Percentiles rank a stretch among this genome's conserved stretches.
Evolutionary conservation across 805 yeast genomes (phyloP).

Genomic region (Lachancea dasiensis): DNA sequence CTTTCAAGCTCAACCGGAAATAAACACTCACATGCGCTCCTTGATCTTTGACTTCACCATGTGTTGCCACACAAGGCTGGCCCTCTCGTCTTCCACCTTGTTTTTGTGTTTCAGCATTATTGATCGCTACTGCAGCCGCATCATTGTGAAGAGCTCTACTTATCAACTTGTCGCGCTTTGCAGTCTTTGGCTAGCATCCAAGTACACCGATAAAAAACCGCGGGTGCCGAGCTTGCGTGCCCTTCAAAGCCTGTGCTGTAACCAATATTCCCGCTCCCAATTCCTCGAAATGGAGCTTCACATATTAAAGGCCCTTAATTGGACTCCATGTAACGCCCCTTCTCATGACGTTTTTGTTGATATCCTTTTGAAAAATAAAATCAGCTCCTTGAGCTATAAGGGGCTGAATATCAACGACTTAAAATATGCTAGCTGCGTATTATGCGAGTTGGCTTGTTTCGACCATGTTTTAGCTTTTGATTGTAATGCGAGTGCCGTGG

Average conservation of each 20-base stretch:
- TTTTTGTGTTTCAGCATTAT: slow-evolving; percentile 64
- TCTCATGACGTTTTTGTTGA: slow-evolving; percentile 62
- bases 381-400: slow-evolving; percentile 19
- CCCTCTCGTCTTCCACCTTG: slow-evolving; percentile 57
- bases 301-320: slow-evolving; percentile 53
- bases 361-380: slow-evolving; percentile 36
- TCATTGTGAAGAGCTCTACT: slow-evolving; percentile 75
- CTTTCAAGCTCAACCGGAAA: slow-evolving; percentile 37
- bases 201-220: slow-evolving; percentile 62
- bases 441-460: slow-evolving; percentile 63
- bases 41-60: slow-evolving; percentile 75
- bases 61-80: slow-evolving; percentile 61
- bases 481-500: slow-evolving; percentile 40
- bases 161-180: slow-evolving; percentile 83
- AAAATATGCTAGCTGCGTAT: slow-evolving; percentile 50
- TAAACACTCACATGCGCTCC: slow-evolving; percentile 53
- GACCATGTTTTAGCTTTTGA: slow-evolving; percentile 52
- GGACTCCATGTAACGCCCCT: slow-evolving; percentile 53
- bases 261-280: slow-evolving; percentile 48
- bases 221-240: slow-evolving; percentile 51
- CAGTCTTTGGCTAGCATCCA: slow-evolving; percentile 85
- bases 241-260: slow-evolving; percentile 51
- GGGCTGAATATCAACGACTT: slow-evolving; percentile 38
- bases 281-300: slow-evolving; percentile 67
- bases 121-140: slow-evolving; percentile 79